Conservation (phyloP, 345 rosid genomes). For the Eucalyptus curtisii region DNA sequence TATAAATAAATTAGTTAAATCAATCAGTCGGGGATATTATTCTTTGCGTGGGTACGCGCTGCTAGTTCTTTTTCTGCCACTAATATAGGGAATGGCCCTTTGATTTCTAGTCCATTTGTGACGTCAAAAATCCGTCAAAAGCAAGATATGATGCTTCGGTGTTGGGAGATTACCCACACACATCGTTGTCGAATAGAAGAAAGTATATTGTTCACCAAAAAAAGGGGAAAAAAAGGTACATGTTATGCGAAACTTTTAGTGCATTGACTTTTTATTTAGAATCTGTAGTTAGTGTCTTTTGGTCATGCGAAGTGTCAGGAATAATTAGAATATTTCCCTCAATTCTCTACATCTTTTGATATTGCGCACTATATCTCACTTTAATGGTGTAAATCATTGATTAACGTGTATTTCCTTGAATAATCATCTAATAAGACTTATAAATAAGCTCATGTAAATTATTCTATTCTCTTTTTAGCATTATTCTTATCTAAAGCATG, state of each 20-base stretch:
- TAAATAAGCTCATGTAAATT: not conserved
- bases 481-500: not conserved
- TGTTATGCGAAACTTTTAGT: not conserved
- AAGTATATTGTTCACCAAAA: not conserved
- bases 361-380: not conserved
- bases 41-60: not conserved
- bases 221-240: fast-evolving
- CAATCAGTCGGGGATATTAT: not conserved
- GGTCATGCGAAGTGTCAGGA: not conserved
- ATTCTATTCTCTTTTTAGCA: not conserved
- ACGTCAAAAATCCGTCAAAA: not conserved
- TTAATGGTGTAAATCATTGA: not conserved
- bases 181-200: not conserved
- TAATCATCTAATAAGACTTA: not conserved
- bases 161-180: not conserved
- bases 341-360: not conserved
- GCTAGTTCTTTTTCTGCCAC: not conserved
- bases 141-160: not conserved
- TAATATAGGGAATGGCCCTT: not conserved
- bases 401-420: not conserved
- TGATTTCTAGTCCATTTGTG: not conserved
- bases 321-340: not conserved
- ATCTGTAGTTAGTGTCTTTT: not conserved
- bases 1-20: not conserved
- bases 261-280: not conserved